Evolutionary conservation across 2,329 filamentous ascomycete genomes (phyloP).

Genomic region (Ascocoryne sarcoides): DNA sequence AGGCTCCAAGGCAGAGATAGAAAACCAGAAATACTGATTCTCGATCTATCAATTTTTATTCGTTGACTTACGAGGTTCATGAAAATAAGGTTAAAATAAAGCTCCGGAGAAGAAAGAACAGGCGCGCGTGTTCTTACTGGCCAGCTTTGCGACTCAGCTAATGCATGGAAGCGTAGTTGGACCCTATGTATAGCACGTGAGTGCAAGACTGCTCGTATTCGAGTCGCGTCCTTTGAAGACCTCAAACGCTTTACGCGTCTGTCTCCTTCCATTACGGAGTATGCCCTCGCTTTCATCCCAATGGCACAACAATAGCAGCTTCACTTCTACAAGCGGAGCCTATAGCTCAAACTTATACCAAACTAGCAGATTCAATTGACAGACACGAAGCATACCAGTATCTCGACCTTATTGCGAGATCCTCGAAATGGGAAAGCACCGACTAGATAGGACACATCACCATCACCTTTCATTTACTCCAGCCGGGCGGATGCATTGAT

Average conservation of each 20-base stretch:
- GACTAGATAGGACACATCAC: slow-evolving; percentile 56
- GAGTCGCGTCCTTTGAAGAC: too few species aligned
- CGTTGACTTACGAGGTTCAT: neutral
- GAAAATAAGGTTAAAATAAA: neutral
- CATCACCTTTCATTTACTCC: neutral
- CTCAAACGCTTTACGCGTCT: neutral
- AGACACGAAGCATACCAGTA: slow-evolving; percentile 89
- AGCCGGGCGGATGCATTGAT: too few species aligned
- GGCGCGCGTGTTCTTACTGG: neutral
- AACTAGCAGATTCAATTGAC: neutral
- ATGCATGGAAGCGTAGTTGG: neutral
- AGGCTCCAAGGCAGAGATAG: too few species aligned
- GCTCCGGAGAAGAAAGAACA: neutral
- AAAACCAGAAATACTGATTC: too few species aligned
- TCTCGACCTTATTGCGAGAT: slow-evolving; percentile 83
- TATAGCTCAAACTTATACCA: neutral
- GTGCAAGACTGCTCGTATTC: too few species aligned
- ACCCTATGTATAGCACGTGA: too few species aligned
- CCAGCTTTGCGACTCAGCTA: neutral
- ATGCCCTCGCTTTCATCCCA: neutral
- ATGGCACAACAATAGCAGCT: neutral
- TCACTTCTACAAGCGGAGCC: neutral
- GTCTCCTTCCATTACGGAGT: neutral
- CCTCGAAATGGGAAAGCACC: slow-evolving; percentile 74
- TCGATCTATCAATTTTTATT: too few species aligned